These are phyloP conservation scores for Hemisphaericaspora subhashii DNA, from an alignment of 1,139 yeast species.

Conservation along the genomic window DNA sequence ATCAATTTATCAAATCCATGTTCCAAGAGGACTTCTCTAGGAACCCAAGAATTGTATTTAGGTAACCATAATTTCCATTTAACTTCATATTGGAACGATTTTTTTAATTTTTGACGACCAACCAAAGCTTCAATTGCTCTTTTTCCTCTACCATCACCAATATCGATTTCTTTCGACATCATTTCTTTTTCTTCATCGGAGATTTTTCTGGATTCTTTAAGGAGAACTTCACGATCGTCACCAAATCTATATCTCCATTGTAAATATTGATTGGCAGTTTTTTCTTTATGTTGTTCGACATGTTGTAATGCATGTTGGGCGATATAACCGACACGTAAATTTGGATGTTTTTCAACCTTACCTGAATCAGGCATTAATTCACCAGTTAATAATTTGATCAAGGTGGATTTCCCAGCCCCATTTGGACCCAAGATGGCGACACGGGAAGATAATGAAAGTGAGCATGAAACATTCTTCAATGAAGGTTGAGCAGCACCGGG, in stretches of 20 bases:
- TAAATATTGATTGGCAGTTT: constrained; percentile 94
- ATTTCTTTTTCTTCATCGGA: constrained; percentile 79
- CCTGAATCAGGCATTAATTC: constrained; percentile 86
- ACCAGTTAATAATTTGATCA: constrained; percentile 89
- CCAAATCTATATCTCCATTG: constrained; percentile 99
- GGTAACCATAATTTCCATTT: constrained; percentile 96
- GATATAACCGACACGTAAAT: constrained; percentile 95
- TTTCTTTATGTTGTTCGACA: constrained; percentile 95
- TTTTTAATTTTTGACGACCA: constrained; percentile 95
- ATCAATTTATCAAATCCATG: constrained; percentile 86
- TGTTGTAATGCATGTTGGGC: constrained; percentile 98
- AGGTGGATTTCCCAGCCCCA: constrained; percentile 98
- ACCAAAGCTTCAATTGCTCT: constrained; percentile 90
- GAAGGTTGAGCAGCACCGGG: constrained; percentile 91
- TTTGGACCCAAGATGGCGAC: constrained; percentile 97
- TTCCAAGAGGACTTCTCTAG: constrained; percentile 75
- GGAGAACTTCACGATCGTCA: constrained; percentile 93
- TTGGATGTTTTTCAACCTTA: constrained; percentile 95
- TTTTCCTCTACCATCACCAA: constrained; percentile 86
- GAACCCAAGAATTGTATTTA: constrained; percentile 90
- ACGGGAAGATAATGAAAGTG: constrained; percentile 87
- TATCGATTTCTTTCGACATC: constrained; percentile 76
- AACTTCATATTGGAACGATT: constrained; percentile 93
- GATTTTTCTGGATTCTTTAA: constrained; percentile 90
- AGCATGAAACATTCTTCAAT: constrained; percentile 74